Evolutionary conservation across 805 yeast species (phyloP).

Genomic region (Barnettozyma vustinii): DNA sequence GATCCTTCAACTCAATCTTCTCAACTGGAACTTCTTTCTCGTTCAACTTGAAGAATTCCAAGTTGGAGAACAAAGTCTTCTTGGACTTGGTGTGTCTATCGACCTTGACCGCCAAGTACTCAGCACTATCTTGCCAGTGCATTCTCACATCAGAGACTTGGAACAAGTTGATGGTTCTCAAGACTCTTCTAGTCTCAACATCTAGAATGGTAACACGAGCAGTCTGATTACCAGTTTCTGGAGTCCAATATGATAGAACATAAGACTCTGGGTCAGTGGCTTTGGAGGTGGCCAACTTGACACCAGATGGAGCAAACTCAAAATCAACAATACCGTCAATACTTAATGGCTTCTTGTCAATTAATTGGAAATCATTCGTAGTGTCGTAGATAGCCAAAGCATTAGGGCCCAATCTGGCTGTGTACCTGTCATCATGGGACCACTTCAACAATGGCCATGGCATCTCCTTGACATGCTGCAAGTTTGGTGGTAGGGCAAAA

Average conservation of each 20-base stretch:
- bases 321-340: slow-evolving; percentile 84
- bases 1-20: slow-evolving; percentile 87
- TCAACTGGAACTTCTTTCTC: slow-evolving; percentile 95
- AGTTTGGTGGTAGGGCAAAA: slow-evolving; percentile 79
- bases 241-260: slow-evolving; percentile 92
- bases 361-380: slow-evolving; percentile 61
- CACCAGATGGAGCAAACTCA: slow-evolving; percentile 91
- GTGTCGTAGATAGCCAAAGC: slow-evolving; percentile 89
- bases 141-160: slow-evolving; percentile 88
- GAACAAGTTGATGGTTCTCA: slow-evolving; percentile 90
- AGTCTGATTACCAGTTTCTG: slow-evolving; percentile 86
- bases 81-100: slow-evolving; percentile 95
- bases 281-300: slow-evolving; percentile 53
- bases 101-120: slow-evolving; percentile 84
- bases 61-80: slow-evolving; percentile 84
- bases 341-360: slow-evolving; percentile 82
- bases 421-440: slow-evolving; percentile 88
- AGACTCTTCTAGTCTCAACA: slow-evolving; percentile 72
- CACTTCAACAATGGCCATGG: slow-evolving; percentile 97
- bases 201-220: slow-evolving; percentile 92
- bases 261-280: slow-evolving; percentile 52
- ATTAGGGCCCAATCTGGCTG: slow-evolving; percentile 93
- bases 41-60: slow-evolving; percentile 82
- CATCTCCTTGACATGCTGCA: slow-evolving; percentile 59
- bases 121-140: slow-evolving; percentile 91